Percentiles rank a stretch among this genome's conserved stretches.
Conservation (phyloP, 1,139 yeast species). For the Hansenula lynferdii region DNA sequence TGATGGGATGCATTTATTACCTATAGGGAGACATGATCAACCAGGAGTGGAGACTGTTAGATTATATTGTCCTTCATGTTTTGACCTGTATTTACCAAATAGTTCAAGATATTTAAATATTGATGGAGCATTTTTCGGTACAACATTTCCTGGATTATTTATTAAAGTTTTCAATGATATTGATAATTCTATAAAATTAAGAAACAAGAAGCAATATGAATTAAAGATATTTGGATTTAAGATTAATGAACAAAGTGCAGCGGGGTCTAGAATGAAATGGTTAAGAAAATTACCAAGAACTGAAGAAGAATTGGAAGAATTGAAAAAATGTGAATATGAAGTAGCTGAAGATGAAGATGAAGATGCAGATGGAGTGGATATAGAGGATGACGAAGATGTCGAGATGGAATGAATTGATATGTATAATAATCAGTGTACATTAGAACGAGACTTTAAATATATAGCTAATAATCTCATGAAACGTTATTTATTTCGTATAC, state of each 20-base stretch:
- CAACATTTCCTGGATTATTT: slow-evolving; percentile 90
- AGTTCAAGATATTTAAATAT: slow-evolving; percentile 80
- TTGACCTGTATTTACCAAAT: slow-evolving; percentile 84
- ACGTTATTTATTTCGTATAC: no score
- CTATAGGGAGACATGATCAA: slow-evolving; percentile 87
- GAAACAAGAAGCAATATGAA: slow-evolving; percentile 56
- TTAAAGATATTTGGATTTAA: slow-evolving; percentile 86
- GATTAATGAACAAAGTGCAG: slow-evolving; percentile 64
- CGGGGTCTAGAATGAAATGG: slow-evolving; percentile 97
- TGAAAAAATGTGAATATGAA: slow-evolving; percentile 55
- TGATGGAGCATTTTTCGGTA: slow-evolving; percentile 97
- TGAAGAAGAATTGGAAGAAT: slow-evolving; percentile 53
- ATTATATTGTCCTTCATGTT: slow-evolving; percentile 90
- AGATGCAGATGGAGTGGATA: slow-evolving; percentile 32
- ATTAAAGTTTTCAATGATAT: slow-evolving; percentile 88
- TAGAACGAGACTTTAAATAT: no score
- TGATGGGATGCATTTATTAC: slow-evolving; percentile 88
- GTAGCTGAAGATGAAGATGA: slow-evolving; percentile 43
- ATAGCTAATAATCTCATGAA: no score
- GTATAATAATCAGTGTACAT: no score
- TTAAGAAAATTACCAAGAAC: slow-evolving; percentile 69
- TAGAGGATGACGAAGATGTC: slow-evolving; percentile 63
- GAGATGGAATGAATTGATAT: not conserved
- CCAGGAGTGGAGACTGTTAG: slow-evolving; percentile 92
- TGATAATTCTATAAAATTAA: slow-evolving; percentile 44